These are phyloP conservation scores for Aspergillus sp. DNA, from an alignment of 2,329 filamentous ascomycete genomes.

Conservation along the genomic window DNA sequence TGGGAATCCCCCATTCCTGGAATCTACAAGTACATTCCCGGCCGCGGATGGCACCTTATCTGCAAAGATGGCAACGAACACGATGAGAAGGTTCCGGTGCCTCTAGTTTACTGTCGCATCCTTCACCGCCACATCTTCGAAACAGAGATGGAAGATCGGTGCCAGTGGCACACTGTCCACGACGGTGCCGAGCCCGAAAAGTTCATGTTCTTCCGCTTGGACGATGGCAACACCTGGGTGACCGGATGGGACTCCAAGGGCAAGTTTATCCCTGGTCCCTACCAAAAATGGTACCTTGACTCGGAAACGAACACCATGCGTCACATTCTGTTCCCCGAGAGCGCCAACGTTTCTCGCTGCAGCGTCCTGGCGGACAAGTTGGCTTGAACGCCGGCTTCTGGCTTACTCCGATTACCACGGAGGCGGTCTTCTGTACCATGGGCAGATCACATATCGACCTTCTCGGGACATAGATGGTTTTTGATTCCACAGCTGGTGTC, in stretches of 20 bases:
- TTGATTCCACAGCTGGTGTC: constrained; percentile 14
- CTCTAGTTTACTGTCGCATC: constrained; percentile 50
- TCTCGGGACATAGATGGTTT: not conserved
- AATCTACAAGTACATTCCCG: constrained; percentile 51
- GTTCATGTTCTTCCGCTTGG: constrained; percentile 50
- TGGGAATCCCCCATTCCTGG: constrained; percentile 50
- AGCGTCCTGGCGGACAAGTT: constrained; percentile 33
- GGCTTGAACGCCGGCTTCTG: constrained; percentile 6
- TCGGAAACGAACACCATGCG: constrained; percentile 37
- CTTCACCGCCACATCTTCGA: constrained; percentile 51
- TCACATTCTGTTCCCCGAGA: constrained; percentile 32
- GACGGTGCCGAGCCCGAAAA: constrained; percentile 38
- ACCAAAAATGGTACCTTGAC: constrained; percentile 51
- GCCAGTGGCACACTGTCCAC: constrained; percentile 41
- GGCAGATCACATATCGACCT: not conserved
- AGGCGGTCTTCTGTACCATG: not conserved
- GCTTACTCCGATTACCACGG: too few relatives aligned
- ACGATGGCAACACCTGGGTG: constrained; percentile 51
- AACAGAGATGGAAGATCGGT: constrained; percentile 48
- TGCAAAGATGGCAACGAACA: constrained; percentile 36
- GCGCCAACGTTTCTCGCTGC: constrained; percentile 36
- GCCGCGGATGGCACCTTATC: constrained; percentile 52
- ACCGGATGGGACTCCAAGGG: constrained; percentile 51
- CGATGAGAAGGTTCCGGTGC: constrained; percentile 35
- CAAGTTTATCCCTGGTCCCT: constrained; percentile 52